phyloP scores from a whole-genome alignment of 371 early-diverging fungal species.

The Dinochytrium kinnereticum region DNA sequence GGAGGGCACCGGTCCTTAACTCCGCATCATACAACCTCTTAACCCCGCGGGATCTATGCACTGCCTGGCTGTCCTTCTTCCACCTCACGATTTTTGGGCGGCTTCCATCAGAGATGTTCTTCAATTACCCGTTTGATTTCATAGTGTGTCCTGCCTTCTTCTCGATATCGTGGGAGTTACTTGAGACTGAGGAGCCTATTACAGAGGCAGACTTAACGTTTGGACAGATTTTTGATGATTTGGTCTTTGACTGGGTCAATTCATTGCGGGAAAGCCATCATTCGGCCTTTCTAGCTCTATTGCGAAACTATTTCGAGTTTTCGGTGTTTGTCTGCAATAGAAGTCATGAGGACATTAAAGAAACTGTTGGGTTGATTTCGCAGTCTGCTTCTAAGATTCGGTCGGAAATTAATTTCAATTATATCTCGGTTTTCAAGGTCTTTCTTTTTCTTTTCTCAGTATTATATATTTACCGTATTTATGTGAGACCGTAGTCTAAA shows the following conservation, averaged over 20 bases:
- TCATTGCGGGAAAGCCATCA: not conserved
- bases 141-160: not conserved
- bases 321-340: no score
- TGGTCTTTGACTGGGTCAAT: not conserved
- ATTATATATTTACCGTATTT: no score
- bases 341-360: no score
- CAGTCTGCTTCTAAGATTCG: no score
- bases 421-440: no score
- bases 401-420: no score
- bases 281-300: not conserved
- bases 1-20: not conserved
- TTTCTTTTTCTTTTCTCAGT: no score
- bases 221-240: not conserved
- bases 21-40: not conserved
- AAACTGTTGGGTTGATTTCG: no score
- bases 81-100: not conserved
- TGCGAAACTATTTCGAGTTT: not conserved
- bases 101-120: not conserved
- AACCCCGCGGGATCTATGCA: not conserved
- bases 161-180: not conserved
- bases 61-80: not conserved
- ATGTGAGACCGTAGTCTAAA: no score
- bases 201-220: not conserved
- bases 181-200: not conserved
- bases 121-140: conserved; percentile 5